These are phyloP conservation scores for Pestalotiopsis sp. DNA, from an alignment of 2,329 filamentous ascomycete genomes.

Conservation along the genomic window DNA sequence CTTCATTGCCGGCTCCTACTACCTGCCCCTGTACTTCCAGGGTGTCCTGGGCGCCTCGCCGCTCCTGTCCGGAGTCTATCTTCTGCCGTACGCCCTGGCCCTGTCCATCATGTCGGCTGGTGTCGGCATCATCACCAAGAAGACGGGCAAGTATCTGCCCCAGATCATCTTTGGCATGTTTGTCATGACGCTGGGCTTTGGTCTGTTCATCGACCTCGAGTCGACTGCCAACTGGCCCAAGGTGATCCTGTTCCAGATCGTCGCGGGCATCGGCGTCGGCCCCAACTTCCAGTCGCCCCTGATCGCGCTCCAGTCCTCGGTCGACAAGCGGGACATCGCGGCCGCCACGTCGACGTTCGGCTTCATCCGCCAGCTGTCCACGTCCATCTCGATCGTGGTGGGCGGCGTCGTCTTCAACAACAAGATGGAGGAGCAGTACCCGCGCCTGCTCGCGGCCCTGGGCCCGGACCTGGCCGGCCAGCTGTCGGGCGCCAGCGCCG, in stretches of 20 bases:
- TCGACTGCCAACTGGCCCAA: slow-evolving; percentile 56
- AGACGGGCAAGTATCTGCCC: slow-evolving; percentile 67
- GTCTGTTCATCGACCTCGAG: slow-evolving; percentile 64
- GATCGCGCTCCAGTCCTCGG: slow-evolving; percentile 67
- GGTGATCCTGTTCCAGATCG: slow-evolving; percentile 62
- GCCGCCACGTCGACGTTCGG: slow-evolving; percentile 68
- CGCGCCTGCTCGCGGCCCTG: slow-evolving; percentile 50
- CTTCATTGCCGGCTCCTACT: slow-evolving; percentile 80
- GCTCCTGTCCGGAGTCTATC: slow-evolving; percentile 68
- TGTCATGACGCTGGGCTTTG: slow-evolving; percentile 66
- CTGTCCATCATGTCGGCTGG: slow-evolving; percentile 64
- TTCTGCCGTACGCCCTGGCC: slow-evolving; percentile 71
- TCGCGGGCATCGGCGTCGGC: slow-evolving; percentile 66
- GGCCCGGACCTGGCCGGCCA: slow-evolving; percentile 45
- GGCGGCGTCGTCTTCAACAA: slow-evolving; percentile 83
- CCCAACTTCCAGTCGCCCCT: slow-evolving; percentile 72
- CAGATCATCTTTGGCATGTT: slow-evolving; percentile 61
- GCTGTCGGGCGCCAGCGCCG: slow-evolving; percentile 53
- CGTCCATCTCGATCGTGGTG: slow-evolving; percentile 69
- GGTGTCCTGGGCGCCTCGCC: slow-evolving; percentile 64
- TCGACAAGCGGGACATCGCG: slow-evolving; percentile 66
- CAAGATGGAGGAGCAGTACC: slow-evolving; percentile 61
- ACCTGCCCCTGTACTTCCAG: slow-evolving; percentile 81
- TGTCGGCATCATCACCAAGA: slow-evolving; percentile 60
- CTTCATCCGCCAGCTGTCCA: slow-evolving; percentile 71